phyloP scores from a whole-genome alignment of 2,329 filamentous ascomycete species.

The Penicillium frequentans region DNA sequence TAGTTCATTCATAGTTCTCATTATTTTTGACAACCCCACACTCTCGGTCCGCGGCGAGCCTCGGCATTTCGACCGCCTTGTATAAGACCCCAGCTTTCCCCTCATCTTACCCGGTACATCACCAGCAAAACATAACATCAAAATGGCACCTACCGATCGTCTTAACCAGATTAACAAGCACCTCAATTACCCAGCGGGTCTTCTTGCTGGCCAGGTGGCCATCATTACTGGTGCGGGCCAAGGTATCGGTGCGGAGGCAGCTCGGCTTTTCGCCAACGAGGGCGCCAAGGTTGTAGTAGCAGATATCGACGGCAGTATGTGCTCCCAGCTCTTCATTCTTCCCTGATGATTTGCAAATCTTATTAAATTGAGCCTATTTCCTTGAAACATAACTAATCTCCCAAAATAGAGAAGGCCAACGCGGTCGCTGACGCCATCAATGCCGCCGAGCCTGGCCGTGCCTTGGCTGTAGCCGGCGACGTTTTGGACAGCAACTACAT shows the following conservation, averaged over 20 bases:
- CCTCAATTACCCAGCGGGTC: conserved; percentile 77
- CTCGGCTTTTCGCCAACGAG: conserved; percentile 80
- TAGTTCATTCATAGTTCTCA: not conserved
- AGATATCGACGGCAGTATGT: conserved; percentile 73
- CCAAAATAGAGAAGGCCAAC: conserved; percentile 63
- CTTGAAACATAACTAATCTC: not conserved
- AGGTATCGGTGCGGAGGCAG: conserved; percentile 84
- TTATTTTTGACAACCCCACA: conserved; percentile 17
- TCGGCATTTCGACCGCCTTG: conserved; percentile 19
- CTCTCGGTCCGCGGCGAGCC: conserved; percentile 22
- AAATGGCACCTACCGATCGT: conserved; percentile 54
- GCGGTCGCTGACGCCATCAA: conserved; percentile 71
- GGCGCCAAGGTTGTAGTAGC: conserved; percentile 81
- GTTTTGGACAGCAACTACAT: conserved; percentile 72
- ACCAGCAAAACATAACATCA: conserved; percentile 7
- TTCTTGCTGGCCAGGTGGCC: conserved; percentile 76
- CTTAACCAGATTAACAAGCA: conserved; percentile 72
- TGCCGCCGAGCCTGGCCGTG: conserved; percentile 59
- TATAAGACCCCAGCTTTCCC: conserved; percentile 13
- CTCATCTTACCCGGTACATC: not conserved
- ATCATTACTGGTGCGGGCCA: conserved; percentile 87
- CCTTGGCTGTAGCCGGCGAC: conserved; percentile 74
- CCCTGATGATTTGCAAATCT: not conserved
- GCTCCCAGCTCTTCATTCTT: not conserved
- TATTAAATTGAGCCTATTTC: not conserved